phyloP scores from a whole-genome alignment of 228 moss, liverwort and hornwort genomes.

The Sphagnum fallax region DNA sequence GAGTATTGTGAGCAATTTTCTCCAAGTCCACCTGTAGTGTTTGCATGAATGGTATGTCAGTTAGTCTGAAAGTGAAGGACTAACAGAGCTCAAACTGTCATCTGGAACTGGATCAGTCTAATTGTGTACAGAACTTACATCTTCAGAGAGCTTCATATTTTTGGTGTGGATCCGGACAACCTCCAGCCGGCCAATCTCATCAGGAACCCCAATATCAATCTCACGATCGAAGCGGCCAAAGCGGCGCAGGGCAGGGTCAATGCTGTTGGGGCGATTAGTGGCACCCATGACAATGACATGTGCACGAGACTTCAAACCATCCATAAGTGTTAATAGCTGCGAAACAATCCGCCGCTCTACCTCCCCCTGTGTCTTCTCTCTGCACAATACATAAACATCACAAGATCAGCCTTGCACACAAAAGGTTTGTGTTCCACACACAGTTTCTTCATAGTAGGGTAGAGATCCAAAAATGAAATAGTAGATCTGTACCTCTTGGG shows the following conservation, averaged over 20 bases:
- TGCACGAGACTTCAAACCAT: constrained; percentile 38
- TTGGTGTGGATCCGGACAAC: constrained; percentile 43
- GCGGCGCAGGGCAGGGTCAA: constrained; percentile 35
- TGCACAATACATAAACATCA: too few relatives aligned
- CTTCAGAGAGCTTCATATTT: constrained; percentile 49
- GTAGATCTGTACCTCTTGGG: constrained; percentile 10
- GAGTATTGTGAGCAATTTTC: constrained; percentile 70
- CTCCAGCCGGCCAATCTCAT: constrained; percentile 41
- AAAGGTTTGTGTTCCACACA: too few relatives aligned
- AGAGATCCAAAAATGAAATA: too few relatives aligned
- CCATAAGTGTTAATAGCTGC: constrained; percentile 35
- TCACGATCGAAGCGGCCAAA: constrained; percentile 43
- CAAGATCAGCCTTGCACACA: too few relatives aligned
- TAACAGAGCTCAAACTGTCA: not conserved
- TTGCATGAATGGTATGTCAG: not conserved
- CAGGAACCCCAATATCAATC: constrained; percentile 43
- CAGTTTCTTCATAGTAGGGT: too few relatives aligned
- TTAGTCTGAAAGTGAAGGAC: not conserved
- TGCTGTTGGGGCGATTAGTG: constrained; percentile 38
- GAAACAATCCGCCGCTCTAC: constrained; percentile 41
- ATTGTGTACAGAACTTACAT: constrained; percentile 16
- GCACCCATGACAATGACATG: constrained; percentile 49
- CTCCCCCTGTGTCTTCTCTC: constrained; percentile 46
- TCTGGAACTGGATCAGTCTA: too few relatives aligned
- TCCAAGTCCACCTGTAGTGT: constrained; percentile 49